Evolutionary conservation across 2,329 filamentous ascomycete species (phyloP).

Genomic region (Neocatenulostroma microsporum): DNA sequence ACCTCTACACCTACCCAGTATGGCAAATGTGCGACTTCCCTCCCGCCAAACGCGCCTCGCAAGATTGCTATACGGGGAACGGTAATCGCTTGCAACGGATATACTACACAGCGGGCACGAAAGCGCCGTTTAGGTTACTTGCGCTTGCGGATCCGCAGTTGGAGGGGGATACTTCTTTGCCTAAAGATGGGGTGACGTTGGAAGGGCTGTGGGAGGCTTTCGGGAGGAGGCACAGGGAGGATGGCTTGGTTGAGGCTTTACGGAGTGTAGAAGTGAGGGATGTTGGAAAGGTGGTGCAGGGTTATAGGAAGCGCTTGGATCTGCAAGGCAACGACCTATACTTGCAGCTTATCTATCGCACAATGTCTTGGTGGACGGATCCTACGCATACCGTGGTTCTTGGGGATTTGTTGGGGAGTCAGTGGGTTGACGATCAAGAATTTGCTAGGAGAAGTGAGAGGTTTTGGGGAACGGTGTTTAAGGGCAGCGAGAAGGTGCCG

Average conservation of each 20-base stretch:
- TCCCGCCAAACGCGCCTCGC: constrained; percentile 15
- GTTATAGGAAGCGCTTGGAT: constrained; percentile 71
- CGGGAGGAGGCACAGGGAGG: constrained; percentile 20
- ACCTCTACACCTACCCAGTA: constrained; percentile 81
- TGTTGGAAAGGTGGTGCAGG: constrained; percentile 57
- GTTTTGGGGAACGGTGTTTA: constrained; percentile 24
- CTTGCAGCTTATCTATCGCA: constrained; percentile 83
- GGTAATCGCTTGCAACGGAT: too few relatives aligned
- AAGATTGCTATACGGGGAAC: too few relatives aligned
- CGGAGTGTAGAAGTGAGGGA: constrained; percentile 43
- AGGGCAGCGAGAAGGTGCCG: constrained; percentile 20
- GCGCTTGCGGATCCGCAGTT: constrained; percentile 87
- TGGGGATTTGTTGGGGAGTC: constrained; percentile 85
- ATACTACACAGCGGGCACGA: constrained; percentile 15
- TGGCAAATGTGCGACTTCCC: constrained; percentile 78
- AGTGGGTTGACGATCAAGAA: constrained; percentile 85
- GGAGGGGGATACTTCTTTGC: constrained; percentile 82
- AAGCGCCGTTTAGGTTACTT: constrained; percentile 76
- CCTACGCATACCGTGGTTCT: constrained; percentile 85
- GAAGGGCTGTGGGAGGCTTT: constrained; percentile 30
- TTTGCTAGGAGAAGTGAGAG: constrained; percentile 59
- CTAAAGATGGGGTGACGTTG: constrained; percentile 39
- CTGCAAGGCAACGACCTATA: constrained; percentile 92
- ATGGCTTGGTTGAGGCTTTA: constrained; percentile 3
- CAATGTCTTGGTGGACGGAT: constrained; percentile 70